Evolutionary conservation across 768 basidiomycete species (phyloP).

Genomic region (Daedalea quercina): DNA sequence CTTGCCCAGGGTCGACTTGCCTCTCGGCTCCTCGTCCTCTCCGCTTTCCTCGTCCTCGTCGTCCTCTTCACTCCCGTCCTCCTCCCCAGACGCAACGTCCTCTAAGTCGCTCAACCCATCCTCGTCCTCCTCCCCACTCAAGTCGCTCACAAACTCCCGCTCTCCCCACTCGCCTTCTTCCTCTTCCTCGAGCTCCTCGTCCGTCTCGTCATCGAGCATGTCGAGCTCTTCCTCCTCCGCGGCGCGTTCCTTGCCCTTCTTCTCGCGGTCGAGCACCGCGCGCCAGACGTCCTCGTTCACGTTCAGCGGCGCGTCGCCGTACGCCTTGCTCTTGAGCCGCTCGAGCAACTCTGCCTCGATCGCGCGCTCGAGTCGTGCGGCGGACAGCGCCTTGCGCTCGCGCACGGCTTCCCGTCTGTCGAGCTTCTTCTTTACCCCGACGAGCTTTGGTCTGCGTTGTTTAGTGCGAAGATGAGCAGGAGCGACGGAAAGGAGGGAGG

Average conservation of each 20-base stretch:
- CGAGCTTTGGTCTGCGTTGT: constrained; percentile 70
- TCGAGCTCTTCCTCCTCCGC: constrained; percentile 43
- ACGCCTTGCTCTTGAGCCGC: constrained; percentile 92
- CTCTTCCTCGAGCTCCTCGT: constrained; percentile 50
- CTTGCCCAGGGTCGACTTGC: constrained; percentile 52
- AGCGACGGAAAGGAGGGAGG: background rate
- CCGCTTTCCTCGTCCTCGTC: constrained; percentile 34
- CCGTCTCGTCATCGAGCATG: constrained; percentile 50
- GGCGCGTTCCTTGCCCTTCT: constrained; percentile 35
- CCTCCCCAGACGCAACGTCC: constrained; percentile 43
- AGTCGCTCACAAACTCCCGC: constrained; percentile 73
- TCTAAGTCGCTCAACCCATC: constrained; percentile 62
- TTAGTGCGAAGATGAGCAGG: background rate
- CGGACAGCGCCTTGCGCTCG: constrained; percentile 93
- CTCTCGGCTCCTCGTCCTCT: constrained; percentile 26
- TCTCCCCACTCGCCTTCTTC: constrained; percentile 56
- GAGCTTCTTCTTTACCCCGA: constrained; percentile 95
- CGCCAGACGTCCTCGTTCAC: constrained; percentile 98
- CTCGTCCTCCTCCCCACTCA: constrained; percentile 65
- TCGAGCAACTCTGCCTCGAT: constrained; percentile 97
- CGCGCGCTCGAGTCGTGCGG: constrained; percentile 89
- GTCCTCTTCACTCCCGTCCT: constrained; percentile 38
- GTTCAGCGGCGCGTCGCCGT: constrained; percentile 95
- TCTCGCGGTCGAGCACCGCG: constrained; percentile 80
- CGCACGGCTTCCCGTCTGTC: constrained; percentile 88